Percentiles rank a stretch among this genome's conserved stretches.
These are phyloP conservation scores for Kalanchoe fedtschenkoi DNA, from an alignment of 164 flowering plant species.

Conservation along the genomic window DNA sequence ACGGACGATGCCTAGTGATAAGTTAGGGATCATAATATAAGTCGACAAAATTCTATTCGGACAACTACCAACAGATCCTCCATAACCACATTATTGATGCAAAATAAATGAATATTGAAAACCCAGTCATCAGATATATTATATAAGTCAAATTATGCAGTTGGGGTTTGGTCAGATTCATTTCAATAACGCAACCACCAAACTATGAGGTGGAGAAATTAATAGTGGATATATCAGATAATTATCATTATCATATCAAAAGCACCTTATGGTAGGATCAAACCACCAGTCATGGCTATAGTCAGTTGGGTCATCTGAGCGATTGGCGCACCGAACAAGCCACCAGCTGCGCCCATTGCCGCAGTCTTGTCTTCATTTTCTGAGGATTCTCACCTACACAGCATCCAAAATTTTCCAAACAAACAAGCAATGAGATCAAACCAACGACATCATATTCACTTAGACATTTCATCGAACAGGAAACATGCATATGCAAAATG, in stretches of 20 bases:
- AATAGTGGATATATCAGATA: background rate
- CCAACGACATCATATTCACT: too few species aligned
- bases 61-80: too few species aligned
- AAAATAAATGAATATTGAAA: too few species aligned
- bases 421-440: background rate
- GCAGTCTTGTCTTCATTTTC: constrained; percentile 56
- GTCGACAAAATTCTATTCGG: too few species aligned
- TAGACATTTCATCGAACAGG: background rate
- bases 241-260: background rate
- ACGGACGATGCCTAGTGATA: too few species aligned
- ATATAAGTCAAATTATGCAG: background rate
- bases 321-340: too few species aligned
- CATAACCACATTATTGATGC: too few species aligned
- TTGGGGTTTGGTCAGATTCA: constrained; percentile 1
- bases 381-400: constrained; percentile 51
- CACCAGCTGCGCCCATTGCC: constrained; percentile 79
- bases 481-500: background rate
- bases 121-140: too few species aligned
- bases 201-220: background rate
- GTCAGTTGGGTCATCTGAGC: background rate
- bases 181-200: background rate
- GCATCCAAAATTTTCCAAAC: background rate
- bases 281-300: too few species aligned
- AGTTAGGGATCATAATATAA: too few species aligned
- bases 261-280: background rate